Percentiles rank a stretch among this genome's conserved stretches.
These are phyloP conservation scores for Sechiopsis laciniata DNA, from an alignment of 306 rosid genomes.

Conservation along the genomic window DNA sequence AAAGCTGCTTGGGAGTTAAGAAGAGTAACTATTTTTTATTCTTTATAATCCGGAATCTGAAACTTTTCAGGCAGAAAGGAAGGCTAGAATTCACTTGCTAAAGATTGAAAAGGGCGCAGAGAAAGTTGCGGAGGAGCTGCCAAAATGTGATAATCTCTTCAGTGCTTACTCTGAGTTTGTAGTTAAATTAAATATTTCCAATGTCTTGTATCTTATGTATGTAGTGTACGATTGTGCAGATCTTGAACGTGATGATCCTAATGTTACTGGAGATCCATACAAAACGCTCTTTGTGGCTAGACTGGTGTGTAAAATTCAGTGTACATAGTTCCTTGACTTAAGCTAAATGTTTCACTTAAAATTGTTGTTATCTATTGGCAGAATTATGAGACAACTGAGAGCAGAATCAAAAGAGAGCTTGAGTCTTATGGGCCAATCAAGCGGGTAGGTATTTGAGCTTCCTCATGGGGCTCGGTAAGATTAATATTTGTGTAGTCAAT, in stretches of 20 bases:
- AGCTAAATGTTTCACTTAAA: conserved; percentile 10
- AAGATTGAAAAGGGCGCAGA: conserved; percentile 85
- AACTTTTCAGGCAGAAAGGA: conserved; percentile 47
- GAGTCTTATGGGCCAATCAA: conserved; percentile 97
- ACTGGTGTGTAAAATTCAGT: conserved; percentile 52
- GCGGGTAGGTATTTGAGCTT: conserved; percentile 94
- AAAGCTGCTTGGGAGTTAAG: no score
- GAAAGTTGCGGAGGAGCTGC: conserved; percentile 86
- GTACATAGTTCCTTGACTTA: background rate
- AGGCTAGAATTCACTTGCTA: conserved; percentile 74
- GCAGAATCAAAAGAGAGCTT: conserved; percentile 98
- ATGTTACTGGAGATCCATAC: conserved; percentile 88
- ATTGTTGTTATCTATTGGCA: conserved; percentile 30
- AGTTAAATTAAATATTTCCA: no score
- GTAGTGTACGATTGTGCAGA: conserved; percentile 41
- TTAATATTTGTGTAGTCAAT: conserved; percentile 30
- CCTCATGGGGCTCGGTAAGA: conserved; percentile 83
- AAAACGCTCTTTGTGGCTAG: conserved; percentile 88
- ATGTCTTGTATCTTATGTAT: no score
- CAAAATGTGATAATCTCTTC: conserved; percentile 22
- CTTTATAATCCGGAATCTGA: background rate
- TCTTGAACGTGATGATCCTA: conserved; percentile 71
- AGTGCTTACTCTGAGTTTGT: no score
- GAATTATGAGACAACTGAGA: conserved; percentile 92
- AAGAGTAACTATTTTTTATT: background rate